These are phyloP conservation scores for Pilasporangium apinafurcum DNA, from an alignment of 352 stramenopile genomes.

Conservation along the genomic window DNA sequence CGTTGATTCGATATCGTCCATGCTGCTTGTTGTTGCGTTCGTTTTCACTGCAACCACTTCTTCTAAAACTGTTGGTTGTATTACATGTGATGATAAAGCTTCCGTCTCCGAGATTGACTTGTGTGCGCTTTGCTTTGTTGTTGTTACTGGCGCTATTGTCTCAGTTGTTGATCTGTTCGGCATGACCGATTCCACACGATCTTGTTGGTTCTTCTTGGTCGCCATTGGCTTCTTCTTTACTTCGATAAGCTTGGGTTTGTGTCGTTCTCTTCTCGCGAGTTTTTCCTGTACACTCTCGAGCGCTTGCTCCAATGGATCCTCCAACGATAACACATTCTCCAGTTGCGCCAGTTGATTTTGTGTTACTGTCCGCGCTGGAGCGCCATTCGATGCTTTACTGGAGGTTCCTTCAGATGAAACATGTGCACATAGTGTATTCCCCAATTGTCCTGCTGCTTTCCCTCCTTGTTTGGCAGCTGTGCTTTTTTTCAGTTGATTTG, in stretches of 20 bases:
- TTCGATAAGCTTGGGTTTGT: background rate
- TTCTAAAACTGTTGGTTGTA: background rate
- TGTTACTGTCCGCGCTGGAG: too few relatives aligned
- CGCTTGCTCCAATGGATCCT: slow-evolving; percentile 26
- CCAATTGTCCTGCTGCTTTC: too few relatives aligned
- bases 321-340: slow-evolving; percentile 1
- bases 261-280: slow-evolving; percentile 6
- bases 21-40: too few relatives aligned
- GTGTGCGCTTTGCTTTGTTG: background rate
- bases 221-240: slow-evolving; percentile 3
- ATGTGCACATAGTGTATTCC: too few relatives aligned
- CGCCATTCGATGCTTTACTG: too few relatives aligned
- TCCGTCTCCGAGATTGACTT: background rate
- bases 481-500: too few relatives aligned
- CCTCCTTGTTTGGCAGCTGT: too few relatives aligned
- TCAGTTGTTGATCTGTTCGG: background rate
- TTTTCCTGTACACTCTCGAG: slow-evolving; percentile 26
- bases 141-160: background rate
- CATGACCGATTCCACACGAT: too few relatives aligned
- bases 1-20: too few relatives aligned
- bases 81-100: too few relatives aligned
- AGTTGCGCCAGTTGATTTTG: slow-evolving; percentile 5
- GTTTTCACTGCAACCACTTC: background rate
- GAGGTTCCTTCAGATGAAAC: too few relatives aligned
- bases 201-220: slow-evolving; percentile 7